Conservation (phyloP, 1,139 yeast species). For the Protomyces inouyei region DNA sequence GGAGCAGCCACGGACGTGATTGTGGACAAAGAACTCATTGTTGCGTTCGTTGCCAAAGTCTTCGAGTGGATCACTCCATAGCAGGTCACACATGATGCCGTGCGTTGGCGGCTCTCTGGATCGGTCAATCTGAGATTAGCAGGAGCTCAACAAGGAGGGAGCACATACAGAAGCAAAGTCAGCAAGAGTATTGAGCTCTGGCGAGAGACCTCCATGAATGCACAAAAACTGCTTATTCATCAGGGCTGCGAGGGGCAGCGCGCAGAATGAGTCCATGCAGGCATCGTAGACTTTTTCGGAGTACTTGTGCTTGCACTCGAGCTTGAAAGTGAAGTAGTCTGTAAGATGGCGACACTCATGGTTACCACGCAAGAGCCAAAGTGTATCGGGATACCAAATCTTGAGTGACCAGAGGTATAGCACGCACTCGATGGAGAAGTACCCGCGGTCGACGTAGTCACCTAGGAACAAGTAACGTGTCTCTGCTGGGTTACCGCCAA, state of each 20-base stretch:
- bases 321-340: conserved; percentile 86
- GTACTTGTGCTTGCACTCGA: conserved; percentile 86
- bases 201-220: conserved; percentile 96
- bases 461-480: conserved; percentile 70
- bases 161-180: conserved; percentile 46
- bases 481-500: conserved; percentile 79
- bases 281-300: conserved; percentile 63
- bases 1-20: conserved; percentile 87
- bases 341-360: conserved; percentile 95
- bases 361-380: conserved; percentile 86
- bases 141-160: conserved; percentile 34
- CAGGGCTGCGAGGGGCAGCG: conserved; percentile 86
- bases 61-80: conserved; percentile 95
- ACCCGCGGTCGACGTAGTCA: conserved; percentile 94
- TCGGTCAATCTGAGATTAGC: conserved; percentile 52
- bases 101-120: conserved; percentile 91
- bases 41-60: conserved; percentile 71
- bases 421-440: conserved; percentile 83
- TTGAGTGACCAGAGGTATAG: conserved; percentile 76
- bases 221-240: conserved; percentile 95
- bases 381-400: conserved; percentile 66
- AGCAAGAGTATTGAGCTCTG: conserved; percentile 65
- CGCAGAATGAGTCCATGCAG: conserved; percentile 73
- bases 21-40: conserved; percentile 56
- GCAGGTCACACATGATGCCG: conserved; percentile 89